A percentile compares a stretch with the other conserved stretches of the same genome.
These are phyloP conservation scores for Phytophthora multivora DNA, from an alignment of 352 stramenopile species.

Conservation along the genomic window DNA sequence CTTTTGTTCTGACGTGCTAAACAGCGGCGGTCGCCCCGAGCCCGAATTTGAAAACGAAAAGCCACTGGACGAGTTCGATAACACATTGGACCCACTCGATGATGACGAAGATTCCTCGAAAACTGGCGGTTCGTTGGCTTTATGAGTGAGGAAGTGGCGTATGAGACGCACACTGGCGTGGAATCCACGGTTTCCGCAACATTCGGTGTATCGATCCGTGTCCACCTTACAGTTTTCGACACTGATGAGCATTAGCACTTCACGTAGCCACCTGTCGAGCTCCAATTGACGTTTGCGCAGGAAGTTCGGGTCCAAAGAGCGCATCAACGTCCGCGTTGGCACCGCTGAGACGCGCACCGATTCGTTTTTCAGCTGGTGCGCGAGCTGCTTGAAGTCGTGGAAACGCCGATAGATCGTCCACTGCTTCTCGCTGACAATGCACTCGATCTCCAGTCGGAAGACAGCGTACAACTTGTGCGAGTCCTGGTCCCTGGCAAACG, in stretches of 20 bases:
- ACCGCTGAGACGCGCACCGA: slow-evolving; percentile 79
- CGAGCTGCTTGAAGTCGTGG: slow-evolving; percentile 87
- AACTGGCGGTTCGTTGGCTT: slow-evolving; percentile 71
- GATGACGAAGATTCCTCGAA: slow-evolving; percentile 59
- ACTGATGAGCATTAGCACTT: slow-evolving; percentile 83
- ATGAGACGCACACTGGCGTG: slow-evolving; percentile 73
- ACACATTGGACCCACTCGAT: slow-evolving; percentile 21
- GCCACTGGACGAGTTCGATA: slow-evolving; percentile 33
- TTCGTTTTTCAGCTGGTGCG: slow-evolving; percentile 81
- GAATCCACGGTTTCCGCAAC: slow-evolving; percentile 70
- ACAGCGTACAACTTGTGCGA: slow-evolving; percentile 82
- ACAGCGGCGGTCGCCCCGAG: slow-evolving; percentile 40
- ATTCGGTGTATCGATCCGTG: slow-evolving; percentile 59
- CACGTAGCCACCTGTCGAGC: slow-evolving; percentile 81
- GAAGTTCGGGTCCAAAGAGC: slow-evolving; percentile 83
- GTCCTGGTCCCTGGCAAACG: slow-evolving; percentile 66
- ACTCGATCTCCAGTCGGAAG: slow-evolving; percentile 85
- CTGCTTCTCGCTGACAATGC: slow-evolving; percentile 85
- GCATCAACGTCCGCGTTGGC: slow-evolving; percentile 79
- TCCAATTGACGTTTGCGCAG: slow-evolving; percentile 85
- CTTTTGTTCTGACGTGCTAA: slow-evolving; percentile 64
- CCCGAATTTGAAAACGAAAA: slow-evolving; percentile 39
- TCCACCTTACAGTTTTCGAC: slow-evolving; percentile 82
- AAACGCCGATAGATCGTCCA: slow-evolving; percentile 89
- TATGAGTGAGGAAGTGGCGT: slow-evolving; percentile 75